phyloP scores from a whole-genome alignment of 2,329 filamentous ascomycete species.

The Paracoccidioides lutzii region DNA sequence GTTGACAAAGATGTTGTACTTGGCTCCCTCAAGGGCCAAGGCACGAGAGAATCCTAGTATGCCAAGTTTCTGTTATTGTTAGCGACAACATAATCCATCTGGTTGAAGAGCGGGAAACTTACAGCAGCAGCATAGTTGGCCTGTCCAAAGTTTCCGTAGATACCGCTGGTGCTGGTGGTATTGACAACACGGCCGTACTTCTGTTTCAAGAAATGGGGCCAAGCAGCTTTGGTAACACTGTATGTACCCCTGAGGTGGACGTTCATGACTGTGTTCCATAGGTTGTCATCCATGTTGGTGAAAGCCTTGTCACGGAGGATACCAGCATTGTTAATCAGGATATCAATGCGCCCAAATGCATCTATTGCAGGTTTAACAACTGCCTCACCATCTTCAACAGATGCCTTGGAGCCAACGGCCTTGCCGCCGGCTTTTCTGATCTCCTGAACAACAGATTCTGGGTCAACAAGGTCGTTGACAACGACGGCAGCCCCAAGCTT shows the following conservation, averaged over 20 bases:
- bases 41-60: slow-evolving; percentile 93
- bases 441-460: slow-evolving; percentile 79
- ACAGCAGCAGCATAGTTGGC: slow-evolving; percentile 89
- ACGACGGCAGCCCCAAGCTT: slow-evolving; percentile 75
- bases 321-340: slow-evolving; percentile 94
- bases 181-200: slow-evolving; percentile 97
- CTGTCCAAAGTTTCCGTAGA: slow-evolving; percentile 98
- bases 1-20: slow-evolving; percentile 98
- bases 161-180: slow-evolving; percentile 91
- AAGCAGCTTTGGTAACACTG: slow-evolving; percentile 92
- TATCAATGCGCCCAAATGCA: slow-evolving; percentile 82
- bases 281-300: slow-evolving; percentile 86
- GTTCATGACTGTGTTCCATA: slow-evolving; percentile 85
- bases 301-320: slow-evolving; percentile 98
- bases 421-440: slow-evolving; percentile 82
- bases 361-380: slow-evolving; percentile 92
- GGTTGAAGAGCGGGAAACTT: slow-evolving; percentile 29
- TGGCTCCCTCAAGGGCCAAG: slow-evolving; percentile 80
- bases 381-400: slow-evolving; percentile 78
- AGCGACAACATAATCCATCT: background rate
- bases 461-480: slow-evolving; percentile 91
- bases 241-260: slow-evolving; percentile 92
- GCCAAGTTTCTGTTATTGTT: slow-evolving; percentile 55
- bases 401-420: slow-evolving; percentile 85
- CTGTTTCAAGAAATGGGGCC: slow-evolving; percentile 95